These are phyloP conservation scores for Kwoniella dendrophila DNA, from an alignment of 768 basidiomycete genomes.

Conservation along the genomic window DNA sequence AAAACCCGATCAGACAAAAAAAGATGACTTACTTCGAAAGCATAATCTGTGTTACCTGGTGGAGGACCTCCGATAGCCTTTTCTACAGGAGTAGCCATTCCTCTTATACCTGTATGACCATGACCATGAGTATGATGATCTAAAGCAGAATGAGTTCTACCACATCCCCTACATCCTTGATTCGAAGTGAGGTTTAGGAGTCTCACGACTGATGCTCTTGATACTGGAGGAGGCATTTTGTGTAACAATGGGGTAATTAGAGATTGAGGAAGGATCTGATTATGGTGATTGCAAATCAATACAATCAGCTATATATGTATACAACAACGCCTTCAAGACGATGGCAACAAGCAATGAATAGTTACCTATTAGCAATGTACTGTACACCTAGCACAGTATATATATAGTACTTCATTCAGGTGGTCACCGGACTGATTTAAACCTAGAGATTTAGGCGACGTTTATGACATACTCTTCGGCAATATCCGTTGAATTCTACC, in stretches of 20 bases:
- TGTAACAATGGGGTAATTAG: too few species aligned
- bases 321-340: too few species aligned
- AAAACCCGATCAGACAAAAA: too few species aligned
- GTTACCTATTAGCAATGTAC: too few species aligned
- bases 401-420: too few species aligned
- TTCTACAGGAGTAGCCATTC: slow-evolving; percentile 49
- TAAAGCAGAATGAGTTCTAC: slow-evolving; percentile 40
- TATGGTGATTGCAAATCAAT: too few species aligned
- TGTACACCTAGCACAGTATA: too few species aligned
- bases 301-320: too few species aligned
- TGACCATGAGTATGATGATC: slow-evolving; percentile 32
- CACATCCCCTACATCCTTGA: slow-evolving; percentile 49
- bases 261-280: too few species aligned
- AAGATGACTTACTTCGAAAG: slow-evolving; percentile 49
- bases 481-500: not conserved
- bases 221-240: slow-evolving; percentile 30
- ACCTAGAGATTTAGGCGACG: not conserved
- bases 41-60: slow-evolving; percentile 50
- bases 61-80: slow-evolving; percentile 29
- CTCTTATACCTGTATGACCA: slow-evolving; percentile 16
- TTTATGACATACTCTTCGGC: not conserved
- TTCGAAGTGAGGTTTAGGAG: slow-evolving; percentile 42
- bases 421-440: too few species aligned
- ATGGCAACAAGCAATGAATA: too few species aligned
- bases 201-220: slow-evolving; percentile 42